phyloP scores from a whole-genome alignment of 805 yeast species.

The Cyberlindnera mycetangii region DNA sequence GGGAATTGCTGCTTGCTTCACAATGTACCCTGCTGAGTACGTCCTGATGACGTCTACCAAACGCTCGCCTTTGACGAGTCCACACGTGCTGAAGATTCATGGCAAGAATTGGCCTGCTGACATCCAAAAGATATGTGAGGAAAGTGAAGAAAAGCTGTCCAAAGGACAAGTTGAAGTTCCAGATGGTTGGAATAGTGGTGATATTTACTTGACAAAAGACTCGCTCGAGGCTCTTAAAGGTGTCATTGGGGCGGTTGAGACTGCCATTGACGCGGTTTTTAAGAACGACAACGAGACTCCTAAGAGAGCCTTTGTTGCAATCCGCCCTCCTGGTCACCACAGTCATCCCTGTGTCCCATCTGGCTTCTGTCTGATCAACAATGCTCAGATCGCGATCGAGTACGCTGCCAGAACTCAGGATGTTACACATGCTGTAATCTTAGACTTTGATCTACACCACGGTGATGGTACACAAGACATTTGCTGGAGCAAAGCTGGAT shows the following conservation, averaged over 20 bases:
- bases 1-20: slow-evolving; percentile 72
- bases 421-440: slow-evolving; percentile 75
- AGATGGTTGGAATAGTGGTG: slow-evolving; percentile 79
- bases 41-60: slow-evolving; percentile 45
- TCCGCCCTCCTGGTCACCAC: slow-evolving; percentile 87
- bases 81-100: slow-evolving; percentile 68
- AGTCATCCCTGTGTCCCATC: slow-evolving; percentile 81
- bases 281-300: slow-evolving; percentile 29
- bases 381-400: slow-evolving; percentile 77
- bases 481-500: slow-evolving; percentile 76
- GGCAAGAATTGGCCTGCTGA: slow-evolving; percentile 71
- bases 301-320: slow-evolving; percentile 58
- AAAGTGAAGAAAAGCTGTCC: slow-evolving; percentile 51
- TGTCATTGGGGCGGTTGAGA: slow-evolving; percentile 71
- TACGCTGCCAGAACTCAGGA: slow-evolving; percentile 62
- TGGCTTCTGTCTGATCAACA: slow-evolving; percentile 79
- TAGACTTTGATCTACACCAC: slow-evolving; percentile 84
- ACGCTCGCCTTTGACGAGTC: slow-evolving; percentile 46
- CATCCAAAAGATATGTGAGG: slow-evolving; percentile 54
- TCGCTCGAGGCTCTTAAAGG: slow-evolving; percentile 74
- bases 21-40: slow-evolving; percentile 62
- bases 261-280: slow-evolving; percentile 59
- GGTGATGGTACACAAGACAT: slow-evolving; percentile 90
- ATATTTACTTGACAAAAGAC: slow-evolving; percentile 65
- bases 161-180: slow-evolving; percentile 69